Evolutionary conservation across 441 rosid species (phyloP), one percentile per base, ranked within the genome.

Genomic region (Melastoma candidum): DNA sequence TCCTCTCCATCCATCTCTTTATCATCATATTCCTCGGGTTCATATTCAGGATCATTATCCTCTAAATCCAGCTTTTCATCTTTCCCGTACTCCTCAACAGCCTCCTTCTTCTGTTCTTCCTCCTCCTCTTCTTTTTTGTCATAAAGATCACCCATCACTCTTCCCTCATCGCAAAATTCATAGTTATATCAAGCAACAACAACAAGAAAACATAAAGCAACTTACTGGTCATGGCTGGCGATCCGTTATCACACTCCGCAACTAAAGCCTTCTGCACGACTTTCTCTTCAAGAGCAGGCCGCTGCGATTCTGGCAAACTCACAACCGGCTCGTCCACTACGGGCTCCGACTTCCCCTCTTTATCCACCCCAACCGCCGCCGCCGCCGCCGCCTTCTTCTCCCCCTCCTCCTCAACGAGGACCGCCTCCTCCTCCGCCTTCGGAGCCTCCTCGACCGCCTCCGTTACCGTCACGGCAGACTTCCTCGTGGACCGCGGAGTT

Each of bases 61-160:
- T 93, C 97, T 70, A 93, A 77, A 65, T 93, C 97, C 69, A 88
- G 72, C 13, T 84, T 74, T 70, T 86, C 98, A 70, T 92, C 92
- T 59, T 83, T 85, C 60, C 76, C 95, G 69, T 75, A 84, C 53
- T 86, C 95, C 29, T 85, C 97, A 47, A 71, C 82, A 57, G 82
- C 49, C 49, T 85, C 92, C 77, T 82, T 85, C 57, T 60, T 61
- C 53, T 73, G 94, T 46, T 77, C 79, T 63, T 77, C 97, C 71
- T 60, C 63, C 50, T 73, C 95, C 44, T 77, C 79, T 63, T 77
- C 97, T 72, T 82, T 95, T 85, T 89, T 68, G 67, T 79, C 54
- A 51, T 61, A 72, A 80, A 79, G 67, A 73, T 63, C 77, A 61
- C 71, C n/a, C 68, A 63, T 61, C 56, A 71, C 49, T 48, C 66